Base-by-base conservation (phyloP, 495 filamentous ascomycete species). In the Aspergillus saccharolyticus region DNA sequence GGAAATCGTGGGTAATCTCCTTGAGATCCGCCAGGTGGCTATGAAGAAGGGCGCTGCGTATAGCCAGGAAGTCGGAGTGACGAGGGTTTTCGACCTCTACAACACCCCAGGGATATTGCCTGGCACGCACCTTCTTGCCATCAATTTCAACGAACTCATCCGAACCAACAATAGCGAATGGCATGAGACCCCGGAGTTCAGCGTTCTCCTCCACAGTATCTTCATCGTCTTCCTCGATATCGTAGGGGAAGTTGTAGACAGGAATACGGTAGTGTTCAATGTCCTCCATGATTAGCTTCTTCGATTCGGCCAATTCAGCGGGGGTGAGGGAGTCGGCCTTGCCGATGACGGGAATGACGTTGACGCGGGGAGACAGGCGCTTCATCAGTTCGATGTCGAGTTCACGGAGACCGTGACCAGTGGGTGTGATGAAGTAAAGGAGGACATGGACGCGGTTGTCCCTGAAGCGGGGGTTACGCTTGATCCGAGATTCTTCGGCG, bases 201-300 rank as follows among this genome's bases (percentile, higher is more conserved):
- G 93, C 91, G 64, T 98, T 98, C 77, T 98, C 94, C 77, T 98
- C 94, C 24, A 98, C 93, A 0, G 94, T 98, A 67, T 98, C 94
- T 76, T 98, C 94, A 69, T 98, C 94, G 70, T 98, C 94, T 77
- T 98, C 94, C 77, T 98, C 94, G 57, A 97, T 94, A 70, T 98
- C 94, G 78, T 98, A 98, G 30, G 94, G 94, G 82, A 98, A 98
- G 83, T 98, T 98, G 85, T 98, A 98, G 63, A 98, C 95, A 42
- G 94, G 94, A 65, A 98, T 98, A 72, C 94, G 89, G 82, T 98
- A 98, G 75, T 98, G 94, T 73, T 98, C 94, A 62, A 98, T 98
- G 68, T 98, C 94, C 78, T 98, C 94, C 95, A 98, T 98, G 66
- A 98, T 91, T 52, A 98, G 81, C 80, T 97, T 97, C 84, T 98